phyloP scores from a whole-genome alignment of 1,284 basidiomycete species.

The Ganoderma multipileum region DNA sequence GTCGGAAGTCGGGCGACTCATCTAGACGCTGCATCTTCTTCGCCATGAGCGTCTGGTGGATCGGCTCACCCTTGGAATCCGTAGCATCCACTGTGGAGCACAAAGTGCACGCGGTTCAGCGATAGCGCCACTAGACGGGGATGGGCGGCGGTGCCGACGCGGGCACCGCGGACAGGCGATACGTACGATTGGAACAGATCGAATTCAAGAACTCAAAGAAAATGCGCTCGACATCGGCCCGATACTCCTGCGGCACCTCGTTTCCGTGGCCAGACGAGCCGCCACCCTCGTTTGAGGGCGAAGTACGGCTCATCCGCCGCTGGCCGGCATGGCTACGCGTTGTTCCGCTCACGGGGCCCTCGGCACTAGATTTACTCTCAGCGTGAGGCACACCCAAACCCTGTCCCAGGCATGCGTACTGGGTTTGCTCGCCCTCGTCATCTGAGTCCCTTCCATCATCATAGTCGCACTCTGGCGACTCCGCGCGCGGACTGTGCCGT shows the following conservation, averaged over 20 bases:
- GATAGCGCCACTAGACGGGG: slow-evolving; percentile 7
- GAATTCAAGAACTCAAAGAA: slow-evolving; percentile 91
- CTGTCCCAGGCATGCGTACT: slow-evolving; percentile 30
- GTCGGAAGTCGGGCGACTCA: slow-evolving; percentile 95
- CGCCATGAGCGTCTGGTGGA: slow-evolving; percentile 99
- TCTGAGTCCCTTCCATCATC: slow-evolving; percentile 52
- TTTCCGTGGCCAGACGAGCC: slow-evolving; percentile 50
- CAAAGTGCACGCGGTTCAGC: slow-evolving; percentile 25
- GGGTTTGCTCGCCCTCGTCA: slow-evolving; percentile 36
- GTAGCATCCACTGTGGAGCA: slow-evolving; percentile 81
- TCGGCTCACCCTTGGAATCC: slow-evolving; percentile 94
- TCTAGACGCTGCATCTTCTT: slow-evolving; percentile 97
- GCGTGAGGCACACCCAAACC: slow-evolving; percentile 23
- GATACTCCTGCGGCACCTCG: slow-evolving; percentile 84
- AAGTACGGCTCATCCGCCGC: slow-evolving; percentile 40
- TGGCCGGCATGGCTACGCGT: slow-evolving; percentile 32
- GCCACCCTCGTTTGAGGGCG: slow-evolving; percentile 39
- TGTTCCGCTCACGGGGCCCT: slow-evolving; percentile 35
- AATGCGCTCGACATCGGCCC: slow-evolving; percentile 84
- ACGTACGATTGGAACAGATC: slow-evolving; percentile 91
- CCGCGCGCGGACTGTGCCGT: slow-evolving; percentile 36
- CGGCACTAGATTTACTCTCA: slow-evolving; percentile 31
- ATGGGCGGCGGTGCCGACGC: slow-evolving; percentile 10
- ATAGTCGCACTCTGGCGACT: slow-evolving; percentile 46
- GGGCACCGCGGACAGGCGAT: slow-evolving; percentile 7